phyloP scores from a whole-genome alignment of 129 eudicot genomes.

The Saposhnikovia divaricata region DNA sequence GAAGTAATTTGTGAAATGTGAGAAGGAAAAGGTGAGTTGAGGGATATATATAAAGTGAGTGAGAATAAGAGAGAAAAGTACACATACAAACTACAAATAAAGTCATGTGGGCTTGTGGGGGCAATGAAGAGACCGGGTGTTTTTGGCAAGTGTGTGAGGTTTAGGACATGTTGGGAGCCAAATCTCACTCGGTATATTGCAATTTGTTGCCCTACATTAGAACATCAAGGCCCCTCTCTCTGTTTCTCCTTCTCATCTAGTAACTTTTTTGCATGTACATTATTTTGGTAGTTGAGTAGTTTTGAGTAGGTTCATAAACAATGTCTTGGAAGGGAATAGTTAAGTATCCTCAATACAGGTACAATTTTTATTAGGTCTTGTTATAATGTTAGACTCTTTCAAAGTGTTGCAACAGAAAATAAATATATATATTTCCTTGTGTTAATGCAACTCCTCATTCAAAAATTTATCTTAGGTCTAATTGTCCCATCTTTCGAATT shows the following conservation, averaged over 20 bases:
- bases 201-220: constrained; percentile 37
- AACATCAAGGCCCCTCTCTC: constrained; percentile 43
- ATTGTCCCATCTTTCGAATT: not conserved
- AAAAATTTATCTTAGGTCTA: too few species aligned
- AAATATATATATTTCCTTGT: too few species aligned
- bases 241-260: not conserved
- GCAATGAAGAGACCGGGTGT: constrained; percentile 28
- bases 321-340: too few species aligned
- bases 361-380: too few species aligned
- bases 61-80: not conserved
- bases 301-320: too few species aligned
- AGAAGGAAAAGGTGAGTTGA: constrained; percentile 22
- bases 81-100: not conserved
- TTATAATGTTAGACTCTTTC: too few species aligned
- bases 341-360: too few species aligned
- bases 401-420: too few species aligned
- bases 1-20: constrained; percentile 13
- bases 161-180: constrained; percentile 35
- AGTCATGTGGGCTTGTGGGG: constrained; percentile 24
- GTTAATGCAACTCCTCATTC: too few species aligned
- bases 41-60: constrained; percentile 13
- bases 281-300: too few species aligned
- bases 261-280: too few species aligned
- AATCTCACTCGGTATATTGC: constrained; percentile 24
- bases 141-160: constrained; percentile 28